Evolutionary conservation across 768 basidiomycete genomes (phyloP), one percentile per base, ranked within the genome.

Genomic region (Boletus pseudopeckii): DNA sequence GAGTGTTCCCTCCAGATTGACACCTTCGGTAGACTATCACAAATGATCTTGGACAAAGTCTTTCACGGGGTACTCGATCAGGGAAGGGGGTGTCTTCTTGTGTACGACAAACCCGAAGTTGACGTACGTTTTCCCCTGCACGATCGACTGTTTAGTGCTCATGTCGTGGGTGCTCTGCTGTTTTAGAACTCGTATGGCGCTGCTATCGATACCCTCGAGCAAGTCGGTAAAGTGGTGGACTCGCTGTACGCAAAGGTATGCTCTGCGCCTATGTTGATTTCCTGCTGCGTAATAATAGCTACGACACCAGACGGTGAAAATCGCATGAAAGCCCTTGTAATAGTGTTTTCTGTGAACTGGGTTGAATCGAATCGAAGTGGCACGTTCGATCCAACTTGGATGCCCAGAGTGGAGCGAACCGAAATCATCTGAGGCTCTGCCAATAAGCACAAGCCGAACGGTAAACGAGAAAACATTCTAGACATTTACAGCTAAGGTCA

Each of bases 41-140:
- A 99, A 68, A 98, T 99, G 96, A 99, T 98, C 57, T 75, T 98
- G 36, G 96, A 98, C 73, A 95, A 95, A 62, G 84, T 95, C 2
- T 82, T 98, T 58, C 82, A 92, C 57, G 96, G 96, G 6, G 94
- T 99, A 1, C 78, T 99, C n/a, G 96, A 98, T 68, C 96, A 98
- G 69, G 93, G 92, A 26, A 81, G 91, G 3, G 94, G 94, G 0
- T 94, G 93, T 64, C 73, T 98, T 45, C 74, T 97, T 47, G 84
- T 98, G n/a, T 98, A 90, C 56, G 91, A 97, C 53, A 78, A 92
- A 69, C 83, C 83, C 1, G 88, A 90, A 63, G 83, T 82, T 13
- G 93, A 97, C 72, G 92, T 92, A 63, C 52, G 90, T 79, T 39
- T 28, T 40, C 14, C 28, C 18, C n/a, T 15, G 17, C 7, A 28